phyloP scores from a whole-genome alignment of 2,329 filamentous ascomycete genomes.

The Dactylella cylindrospora region DNA sequence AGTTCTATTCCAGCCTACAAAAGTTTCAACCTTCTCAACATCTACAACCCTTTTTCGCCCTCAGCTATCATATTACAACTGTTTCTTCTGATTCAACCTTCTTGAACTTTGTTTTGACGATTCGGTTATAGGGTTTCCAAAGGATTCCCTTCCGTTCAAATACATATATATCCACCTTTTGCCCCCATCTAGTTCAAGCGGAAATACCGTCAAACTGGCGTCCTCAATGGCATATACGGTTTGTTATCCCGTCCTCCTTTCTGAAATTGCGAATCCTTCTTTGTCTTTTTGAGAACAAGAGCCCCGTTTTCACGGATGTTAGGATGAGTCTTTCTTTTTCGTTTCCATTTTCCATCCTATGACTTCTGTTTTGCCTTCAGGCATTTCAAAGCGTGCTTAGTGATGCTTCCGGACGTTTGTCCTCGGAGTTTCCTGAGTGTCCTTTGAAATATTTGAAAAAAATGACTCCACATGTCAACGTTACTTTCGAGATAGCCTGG shows the following conservation, averaged over 20 bases:
- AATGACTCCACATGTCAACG: conserved; percentile 36
- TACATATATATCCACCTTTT: too few species aligned
- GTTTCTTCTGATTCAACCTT: conserved; percentile 12
- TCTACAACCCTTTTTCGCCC: conserved; percentile 1
- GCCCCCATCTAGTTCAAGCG: background rate
- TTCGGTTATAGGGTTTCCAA: conserved; percentile 39
- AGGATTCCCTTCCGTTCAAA: conserved; percentile 40
- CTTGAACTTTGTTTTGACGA: conserved; percentile 37
- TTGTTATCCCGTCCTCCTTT: conserved; percentile 33
- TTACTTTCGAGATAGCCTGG: conserved; percentile 22
- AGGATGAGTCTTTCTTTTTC: too few species aligned
- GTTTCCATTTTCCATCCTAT: conserved; percentile 6
- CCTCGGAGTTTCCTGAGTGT: conserved; percentile 2
- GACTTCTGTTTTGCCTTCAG: conserved; percentile 16
- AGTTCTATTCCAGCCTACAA: too few species aligned
- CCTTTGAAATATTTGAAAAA: conserved; percentile 14
- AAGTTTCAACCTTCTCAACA: conserved; percentile 26
- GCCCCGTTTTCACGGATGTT: too few species aligned
- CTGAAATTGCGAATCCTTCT: conserved; percentile 33
- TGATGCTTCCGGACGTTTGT: conserved; percentile 19
- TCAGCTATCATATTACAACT: too few species aligned
- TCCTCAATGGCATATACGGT: conserved; percentile 44
- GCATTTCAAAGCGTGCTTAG: conserved; percentile 41
- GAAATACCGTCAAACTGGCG: conserved; percentile 4
- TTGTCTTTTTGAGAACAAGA: too few species aligned